Evolutionary conservation across 805 yeast genomes (phyloP).

Genomic region (Candida silvicultrix): DNA sequence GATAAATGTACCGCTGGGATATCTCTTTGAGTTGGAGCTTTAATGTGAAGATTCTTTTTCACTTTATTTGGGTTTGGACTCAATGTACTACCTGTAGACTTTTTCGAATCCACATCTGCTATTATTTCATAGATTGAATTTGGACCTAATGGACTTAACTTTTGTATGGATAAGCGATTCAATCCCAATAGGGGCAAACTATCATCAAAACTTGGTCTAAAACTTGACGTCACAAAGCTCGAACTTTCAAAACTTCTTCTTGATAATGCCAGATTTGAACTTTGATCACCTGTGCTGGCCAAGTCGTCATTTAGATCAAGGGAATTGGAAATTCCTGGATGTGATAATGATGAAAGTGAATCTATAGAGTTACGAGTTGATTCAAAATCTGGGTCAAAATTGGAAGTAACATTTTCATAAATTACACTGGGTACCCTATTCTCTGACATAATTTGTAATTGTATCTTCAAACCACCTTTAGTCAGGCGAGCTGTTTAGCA

Average conservation of each 20-base stretch:
- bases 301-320: conserved; percentile 28
- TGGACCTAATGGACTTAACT: conserved; percentile 55
- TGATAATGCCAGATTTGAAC: conserved; percentile 14
- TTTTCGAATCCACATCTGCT: conserved; percentile 45
- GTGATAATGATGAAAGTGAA: neutral
- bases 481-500: too few species aligned
- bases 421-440: neutral
- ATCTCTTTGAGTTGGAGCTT: conserved; percentile 71
- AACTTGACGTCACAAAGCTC: conserved; percentile 20
- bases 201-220: conserved; percentile 29
- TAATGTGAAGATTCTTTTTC: conserved; percentile 40
- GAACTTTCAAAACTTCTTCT: conserved; percentile 28
- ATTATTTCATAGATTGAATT: conserved; percentile 77
- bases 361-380: neutral
- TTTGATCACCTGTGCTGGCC: conserved; percentile 17
- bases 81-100: conserved; percentile 21
- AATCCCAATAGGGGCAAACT: conserved; percentile 30
- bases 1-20: conserved; percentile 76
- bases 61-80: conserved; percentile 23
- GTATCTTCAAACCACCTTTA: too few species aligned
- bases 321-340: conserved; percentile 7
- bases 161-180: conserved; percentile 31
- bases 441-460: neutral
- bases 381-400: neutral
- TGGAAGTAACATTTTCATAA: neutral